These are phyloP conservation scores for Cytospora piceicola DNA, from an alignment of 2,329 filamentous ascomycete genomes.

Conservation along the genomic window DNA sequence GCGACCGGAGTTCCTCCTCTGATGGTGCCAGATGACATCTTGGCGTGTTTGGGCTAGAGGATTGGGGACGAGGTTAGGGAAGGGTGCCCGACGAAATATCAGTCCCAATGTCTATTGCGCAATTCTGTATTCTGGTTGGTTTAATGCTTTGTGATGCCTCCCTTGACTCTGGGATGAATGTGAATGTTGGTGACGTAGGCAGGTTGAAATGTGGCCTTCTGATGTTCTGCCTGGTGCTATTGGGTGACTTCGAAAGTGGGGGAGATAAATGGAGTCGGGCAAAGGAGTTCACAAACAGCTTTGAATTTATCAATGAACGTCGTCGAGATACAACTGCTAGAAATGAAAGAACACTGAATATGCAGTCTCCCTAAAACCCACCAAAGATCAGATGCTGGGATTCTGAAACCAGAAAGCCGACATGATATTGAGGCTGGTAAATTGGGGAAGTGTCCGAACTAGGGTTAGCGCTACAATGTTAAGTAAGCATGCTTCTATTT, in stretches of 20 bases:
- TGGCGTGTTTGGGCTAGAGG: background rate
- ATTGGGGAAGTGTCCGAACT: background rate
- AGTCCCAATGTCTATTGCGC: background rate
- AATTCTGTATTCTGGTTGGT: background rate
- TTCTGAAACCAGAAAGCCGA: background rate
- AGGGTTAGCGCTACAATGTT: background rate
- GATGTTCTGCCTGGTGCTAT: background rate
- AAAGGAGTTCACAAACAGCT: background rate
- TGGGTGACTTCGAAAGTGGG: background rate
- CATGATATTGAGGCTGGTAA: background rate
- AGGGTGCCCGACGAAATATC: background rate
- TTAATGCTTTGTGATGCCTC: background rate
- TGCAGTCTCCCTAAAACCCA: background rate
- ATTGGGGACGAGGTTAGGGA: background rate
- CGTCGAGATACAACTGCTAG: background rate
- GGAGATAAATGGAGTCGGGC: background rate
- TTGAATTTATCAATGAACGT: background rate
- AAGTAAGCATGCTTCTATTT: background rate
- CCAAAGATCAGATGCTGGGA: background rate
- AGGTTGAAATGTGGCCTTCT: background rate
- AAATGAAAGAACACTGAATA: background rate
- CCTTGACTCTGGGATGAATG: background rate
- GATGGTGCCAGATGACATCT: background rate
- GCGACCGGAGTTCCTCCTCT: conserved; percentile 3
- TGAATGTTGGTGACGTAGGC: background rate